Evolutionary conservation across 2,329 filamentous ascomycete genomes (phyloP).

Genomic region (Alternaria brassicicola): DNA sequence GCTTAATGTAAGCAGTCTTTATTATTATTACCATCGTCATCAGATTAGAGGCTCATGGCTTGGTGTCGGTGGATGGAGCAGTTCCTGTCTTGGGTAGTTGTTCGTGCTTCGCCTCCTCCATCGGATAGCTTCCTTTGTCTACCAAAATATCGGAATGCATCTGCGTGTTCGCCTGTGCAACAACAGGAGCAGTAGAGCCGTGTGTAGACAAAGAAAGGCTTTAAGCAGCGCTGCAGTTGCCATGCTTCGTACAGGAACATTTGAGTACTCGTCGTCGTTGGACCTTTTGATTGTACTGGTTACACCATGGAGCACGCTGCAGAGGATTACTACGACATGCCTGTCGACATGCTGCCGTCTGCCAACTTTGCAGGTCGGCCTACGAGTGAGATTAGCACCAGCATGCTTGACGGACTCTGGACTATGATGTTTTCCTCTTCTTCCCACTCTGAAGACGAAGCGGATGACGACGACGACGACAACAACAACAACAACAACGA

Average conservation of each 20-base stretch:
- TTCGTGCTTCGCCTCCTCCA: conserved; percentile 6
- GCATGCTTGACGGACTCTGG: conserved; percentile 25
- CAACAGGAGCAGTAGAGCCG: conserved; percentile 2
- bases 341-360: conserved; percentile 26
- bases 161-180: conserved; percentile 5
- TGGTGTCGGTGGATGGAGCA: neutral
- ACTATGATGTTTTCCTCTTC: conserved; percentile 14
- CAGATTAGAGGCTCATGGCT: neutral
- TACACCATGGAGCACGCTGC: conserved; percentile 14
- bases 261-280: neutral
- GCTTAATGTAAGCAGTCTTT: neutral
- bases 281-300: neutral
- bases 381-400: conserved; percentile 30
- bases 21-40: too few relatives aligned
- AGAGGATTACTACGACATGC: conserved; percentile 32
- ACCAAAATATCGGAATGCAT: neutral
- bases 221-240: neutral
- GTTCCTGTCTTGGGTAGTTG: neutral
- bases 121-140: conserved; percentile 7
- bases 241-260: neutral
- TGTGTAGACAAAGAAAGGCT: conserved; percentile 5
- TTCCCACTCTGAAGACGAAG: conserved; percentile 17
- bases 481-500: conserved; percentile 20
- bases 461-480: conserved; percentile 19
- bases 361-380: conserved; percentile 34